Evolutionary conservation across 345 rosid species (phyloP).

Genomic region (Mercurialis annua): DNA sequence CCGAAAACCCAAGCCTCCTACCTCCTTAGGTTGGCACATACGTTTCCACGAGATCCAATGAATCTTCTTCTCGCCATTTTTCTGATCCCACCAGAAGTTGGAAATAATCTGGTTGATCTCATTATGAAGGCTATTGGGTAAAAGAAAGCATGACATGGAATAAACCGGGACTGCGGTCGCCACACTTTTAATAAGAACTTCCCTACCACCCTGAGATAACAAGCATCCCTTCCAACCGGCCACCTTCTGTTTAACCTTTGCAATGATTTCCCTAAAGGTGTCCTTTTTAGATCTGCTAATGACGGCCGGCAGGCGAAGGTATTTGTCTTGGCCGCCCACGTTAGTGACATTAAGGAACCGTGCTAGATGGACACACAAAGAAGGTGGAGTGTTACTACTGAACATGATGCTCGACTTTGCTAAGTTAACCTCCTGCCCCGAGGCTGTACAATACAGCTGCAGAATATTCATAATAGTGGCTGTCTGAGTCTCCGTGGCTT

Average conservation of each 20-base stretch:
- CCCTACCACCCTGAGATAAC: not conserved
- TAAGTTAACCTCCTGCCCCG: too few relatives aligned
- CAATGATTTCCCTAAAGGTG: too few relatives aligned
- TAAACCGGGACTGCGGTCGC: not conserved
- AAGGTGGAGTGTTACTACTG: not conserved
- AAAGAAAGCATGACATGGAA: not conserved
- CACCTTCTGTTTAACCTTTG: too few relatives aligned
- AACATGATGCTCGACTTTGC: not conserved
- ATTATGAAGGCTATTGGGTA: not conserved
- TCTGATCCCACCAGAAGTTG: not conserved
- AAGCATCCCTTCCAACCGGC: not conserved
- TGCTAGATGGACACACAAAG: not conserved
- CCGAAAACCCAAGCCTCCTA: too few relatives aligned
- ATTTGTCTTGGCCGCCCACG: not conserved
- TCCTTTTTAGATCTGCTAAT: not conserved
- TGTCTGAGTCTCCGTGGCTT: too few relatives aligned
- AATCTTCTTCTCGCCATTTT: not conserved
- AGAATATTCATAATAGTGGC: too few relatives aligned
- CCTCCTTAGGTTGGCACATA: not conserved
- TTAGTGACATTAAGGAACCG: too few relatives aligned
- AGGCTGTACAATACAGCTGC: too few relatives aligned
- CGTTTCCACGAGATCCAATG: not conserved
- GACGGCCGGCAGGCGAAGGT: not conserved
- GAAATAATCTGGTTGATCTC: not conserved
- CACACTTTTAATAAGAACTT: not conserved